These are phyloP conservation scores for Astraeus odoratus DNA, from an alignment of 768 basidiomycete genomes.

Conservation along the genomic window DNA sequence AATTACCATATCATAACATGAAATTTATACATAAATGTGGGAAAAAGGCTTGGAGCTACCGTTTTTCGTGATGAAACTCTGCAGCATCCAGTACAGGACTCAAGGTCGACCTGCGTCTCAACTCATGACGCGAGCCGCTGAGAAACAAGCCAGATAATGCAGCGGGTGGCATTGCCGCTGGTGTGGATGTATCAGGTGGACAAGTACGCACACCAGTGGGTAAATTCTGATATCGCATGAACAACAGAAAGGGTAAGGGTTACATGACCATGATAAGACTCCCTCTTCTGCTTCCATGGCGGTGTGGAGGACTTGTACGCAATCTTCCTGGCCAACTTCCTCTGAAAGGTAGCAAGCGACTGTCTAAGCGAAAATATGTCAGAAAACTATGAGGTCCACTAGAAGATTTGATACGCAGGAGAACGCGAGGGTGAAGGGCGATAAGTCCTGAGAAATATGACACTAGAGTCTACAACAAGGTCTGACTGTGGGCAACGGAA, in stretches of 20 bases:
- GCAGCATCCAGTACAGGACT: too few relatives aligned
- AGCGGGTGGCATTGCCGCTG: neutral
- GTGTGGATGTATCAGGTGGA: neutral
- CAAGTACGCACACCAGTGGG: constrained; percentile 15
- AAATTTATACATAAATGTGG: too few relatives aligned
- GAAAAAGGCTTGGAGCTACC: too few relatives aligned
- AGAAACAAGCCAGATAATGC: too few relatives aligned
- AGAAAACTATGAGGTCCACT: constrained; percentile 31
- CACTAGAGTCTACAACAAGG: neutral
- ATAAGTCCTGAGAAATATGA: constrained; percentile 1
- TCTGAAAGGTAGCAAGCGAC: constrained; percentile 64
- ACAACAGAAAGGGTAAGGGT: constrained; percentile 19
- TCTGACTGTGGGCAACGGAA: neutral
- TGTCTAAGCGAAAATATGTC: constrained; percentile 63
- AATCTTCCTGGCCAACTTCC: constrained; percentile 12
- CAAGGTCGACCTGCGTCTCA: too few relatives aligned
- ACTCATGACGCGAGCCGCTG: too few relatives aligned
- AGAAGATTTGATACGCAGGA: constrained; percentile 2
- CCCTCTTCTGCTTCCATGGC: constrained; percentile 1
- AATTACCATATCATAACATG: too few relatives aligned
- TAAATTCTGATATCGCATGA: constrained; percentile 23
- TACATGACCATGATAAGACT: constrained; percentile 3
- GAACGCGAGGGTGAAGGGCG: constrained; percentile 2
- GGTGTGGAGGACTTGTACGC: constrained; percentile 3
- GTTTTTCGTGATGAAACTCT: too few relatives aligned